phyloP scores from a whole-genome alignment of 331 rosid genomes.

The Saraca asoca region DNA sequence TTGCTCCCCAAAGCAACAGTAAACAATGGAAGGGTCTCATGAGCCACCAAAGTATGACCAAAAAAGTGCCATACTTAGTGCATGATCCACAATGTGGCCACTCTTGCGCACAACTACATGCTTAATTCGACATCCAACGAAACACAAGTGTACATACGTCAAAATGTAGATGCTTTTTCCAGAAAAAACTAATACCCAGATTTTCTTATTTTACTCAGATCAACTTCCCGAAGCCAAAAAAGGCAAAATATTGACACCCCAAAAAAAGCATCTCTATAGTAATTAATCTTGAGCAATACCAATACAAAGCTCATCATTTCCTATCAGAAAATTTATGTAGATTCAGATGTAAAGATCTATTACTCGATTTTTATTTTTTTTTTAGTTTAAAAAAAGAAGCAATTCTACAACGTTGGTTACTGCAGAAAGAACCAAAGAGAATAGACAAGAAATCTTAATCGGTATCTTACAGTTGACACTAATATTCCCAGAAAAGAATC shows the following conservation, averaged over 20 bases:
- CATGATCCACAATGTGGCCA: slow-evolving; percentile 35
- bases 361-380: too few species aligned
- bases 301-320: background rate
- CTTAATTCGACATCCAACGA: slow-evolving; percentile 4
- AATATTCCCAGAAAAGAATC: background rate
- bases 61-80: background rate
- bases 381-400: slow-evolving; percentile 1
- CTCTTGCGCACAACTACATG: slow-evolving; percentile 21
- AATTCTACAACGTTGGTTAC: background rate
- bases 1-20: background rate
- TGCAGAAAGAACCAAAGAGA: slow-evolving; percentile 6
- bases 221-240: slow-evolving; percentile 33
- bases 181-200: slow-evolving; percentile 13
- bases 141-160: slow-evolving; percentile 2
- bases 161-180: background rate
- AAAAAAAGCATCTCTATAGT: background rate
- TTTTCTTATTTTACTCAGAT: slow-evolving; percentile 13
- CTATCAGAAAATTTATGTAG: background rate
- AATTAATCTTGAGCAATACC: background rate
- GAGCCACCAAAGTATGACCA: slow-evolving; percentile 12
- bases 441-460: slow-evolving; percentile 2
- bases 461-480: slow-evolving; percentile 32
- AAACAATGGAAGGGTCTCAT: slow-evolving; percentile 14
- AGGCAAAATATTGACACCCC: background rate
- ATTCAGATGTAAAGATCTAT: slow-evolving; percentile 4